Evolutionary conservation across 352 stramenopile genomes (phyloP).

Genomic region (Phytopythium aichiense): DNA sequence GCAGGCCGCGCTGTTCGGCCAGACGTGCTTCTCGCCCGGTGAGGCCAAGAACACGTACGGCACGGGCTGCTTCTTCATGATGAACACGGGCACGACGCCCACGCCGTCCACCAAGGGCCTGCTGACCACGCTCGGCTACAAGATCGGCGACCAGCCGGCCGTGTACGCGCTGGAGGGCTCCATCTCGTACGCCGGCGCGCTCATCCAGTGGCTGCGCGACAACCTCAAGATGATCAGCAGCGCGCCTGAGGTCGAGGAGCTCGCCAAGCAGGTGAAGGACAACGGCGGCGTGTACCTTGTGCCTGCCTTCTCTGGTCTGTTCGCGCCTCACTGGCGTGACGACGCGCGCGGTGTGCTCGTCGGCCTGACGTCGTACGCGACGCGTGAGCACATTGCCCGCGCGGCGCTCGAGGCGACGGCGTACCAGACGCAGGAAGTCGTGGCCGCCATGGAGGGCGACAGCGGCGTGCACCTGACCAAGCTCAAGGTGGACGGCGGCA

Average conservation of each 20-base stretch:
- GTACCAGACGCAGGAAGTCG: slow-evolving; percentile 94
- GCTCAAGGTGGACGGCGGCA: slow-evolving; percentile 97
- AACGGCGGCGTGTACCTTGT: slow-evolving; percentile 98
- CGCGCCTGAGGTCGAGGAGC: slow-evolving; percentile 86
- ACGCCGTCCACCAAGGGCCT: slow-evolving; percentile 91
- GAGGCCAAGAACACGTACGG: slow-evolving; percentile 99
- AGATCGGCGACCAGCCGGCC: slow-evolving; percentile 67
- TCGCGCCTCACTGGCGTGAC: slow-evolving; percentile 96
- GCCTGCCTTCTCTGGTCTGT: slow-evolving; percentile 96
- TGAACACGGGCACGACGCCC: slow-evolving; percentile 95
- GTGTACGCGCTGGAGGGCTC: slow-evolving; percentile 98
- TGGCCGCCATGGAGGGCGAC: slow-evolving; percentile 94
- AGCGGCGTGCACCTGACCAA: slow-evolving; percentile 86
- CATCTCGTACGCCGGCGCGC: slow-evolving; percentile 94
- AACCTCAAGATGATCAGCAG: slow-evolving; percentile 94
- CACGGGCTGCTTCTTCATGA: slow-evolving; percentile 99
- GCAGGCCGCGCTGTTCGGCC: slow-evolving; percentile 96
- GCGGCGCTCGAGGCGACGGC: slow-evolving; percentile 95
- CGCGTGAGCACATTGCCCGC: slow-evolving; percentile 94
- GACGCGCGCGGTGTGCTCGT: slow-evolving; percentile 97
- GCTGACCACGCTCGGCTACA: slow-evolving; percentile 93
- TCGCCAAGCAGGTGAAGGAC: slow-evolving; percentile 83
- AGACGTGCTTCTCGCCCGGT: slow-evolving; percentile 94
- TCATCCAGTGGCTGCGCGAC: slow-evolving; percentile 99
- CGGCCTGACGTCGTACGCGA: slow-evolving; percentile 93